phyloP scores from a whole-genome alignment of 208 protist species.

The Crithidia sp. region DNA sequence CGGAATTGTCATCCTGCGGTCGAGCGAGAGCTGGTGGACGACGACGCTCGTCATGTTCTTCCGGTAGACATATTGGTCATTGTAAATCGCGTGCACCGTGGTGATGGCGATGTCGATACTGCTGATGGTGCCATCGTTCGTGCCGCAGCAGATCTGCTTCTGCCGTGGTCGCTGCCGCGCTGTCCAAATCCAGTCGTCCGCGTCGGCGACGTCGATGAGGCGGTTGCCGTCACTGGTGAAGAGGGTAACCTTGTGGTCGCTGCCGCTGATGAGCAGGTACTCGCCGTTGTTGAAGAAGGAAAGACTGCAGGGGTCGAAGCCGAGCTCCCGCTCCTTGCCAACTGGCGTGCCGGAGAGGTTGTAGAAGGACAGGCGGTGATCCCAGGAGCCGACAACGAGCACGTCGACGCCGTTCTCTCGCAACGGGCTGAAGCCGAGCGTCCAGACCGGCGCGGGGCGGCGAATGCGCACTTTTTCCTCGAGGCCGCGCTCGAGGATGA shows the following conservation, averaged over 20 bases:
- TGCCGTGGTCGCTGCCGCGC: constrained; percentile 77
- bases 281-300: constrained; percentile 92
- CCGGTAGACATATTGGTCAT: constrained; percentile 95
- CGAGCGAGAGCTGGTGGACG: constrained; percentile 93
- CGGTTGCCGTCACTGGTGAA: constrained; percentile 90
- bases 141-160: constrained; percentile 85
- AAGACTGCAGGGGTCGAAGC: constrained; percentile 95
- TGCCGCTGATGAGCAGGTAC: constrained; percentile 94
- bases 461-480: constrained; percentile 69
- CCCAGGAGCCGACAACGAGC: constrained; percentile 96
- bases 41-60: constrained; percentile 96
- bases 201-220: constrained; percentile 73
- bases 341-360: constrained; percentile 79
- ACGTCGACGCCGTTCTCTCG: constrained; percentile 89
- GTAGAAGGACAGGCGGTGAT: constrained; percentile 96
- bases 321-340: constrained; percentile 77
- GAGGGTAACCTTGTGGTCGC: constrained; percentile 90
- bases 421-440: constrained; percentile 92
- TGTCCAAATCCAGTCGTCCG: constrained; percentile 90
- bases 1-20: constrained; percentile 86
- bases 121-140: constrained; percentile 91
- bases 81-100: constrained; percentile 95
- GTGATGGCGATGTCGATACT: constrained; percentile 87
- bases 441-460: constrained; percentile 93
- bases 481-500: constrained; percentile 42